These are phyloP conservation scores for Fraxinus velutina DNA, from an alignment of 305 asterid species.

Conservation along the genomic window DNA sequence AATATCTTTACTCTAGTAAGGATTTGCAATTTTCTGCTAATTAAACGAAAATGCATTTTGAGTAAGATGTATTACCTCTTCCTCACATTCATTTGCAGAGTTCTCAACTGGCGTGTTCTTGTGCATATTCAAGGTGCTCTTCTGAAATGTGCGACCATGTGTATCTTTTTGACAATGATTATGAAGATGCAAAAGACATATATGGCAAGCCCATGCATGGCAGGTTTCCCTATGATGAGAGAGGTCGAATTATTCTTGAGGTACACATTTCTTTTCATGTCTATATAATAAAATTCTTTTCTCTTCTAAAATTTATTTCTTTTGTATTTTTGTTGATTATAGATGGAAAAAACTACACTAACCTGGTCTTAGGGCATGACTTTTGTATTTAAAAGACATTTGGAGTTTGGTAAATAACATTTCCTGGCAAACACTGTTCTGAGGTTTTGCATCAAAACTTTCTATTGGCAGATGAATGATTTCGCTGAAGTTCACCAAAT, in stretches of 20 bases:
- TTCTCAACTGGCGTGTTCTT: conserved; percentile 79
- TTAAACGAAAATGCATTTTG: conserved; percentile 18
- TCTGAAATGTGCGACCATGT: conserved; percentile 81
- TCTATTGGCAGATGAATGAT: neutral
- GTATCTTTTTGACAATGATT: conserved; percentile 87
- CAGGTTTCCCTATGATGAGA: conserved; percentile 90
- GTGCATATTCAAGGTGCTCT: conserved; percentile 65
- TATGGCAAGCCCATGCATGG: conserved; percentile 84
- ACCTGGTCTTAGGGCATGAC: neutral
- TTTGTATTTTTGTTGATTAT: conserved; percentile 14
- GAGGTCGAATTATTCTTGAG: conserved; percentile 92
- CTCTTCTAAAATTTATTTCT: neutral
- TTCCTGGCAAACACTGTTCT: neutral
- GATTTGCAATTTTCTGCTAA: conserved; percentile 10
- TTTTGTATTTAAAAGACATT: neutral
- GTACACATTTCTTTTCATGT: conserved; percentile 34
- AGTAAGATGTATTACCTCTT: conserved; percentile 8
- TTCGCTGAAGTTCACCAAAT: neutral
- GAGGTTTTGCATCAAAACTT: conserved; percentile 4
- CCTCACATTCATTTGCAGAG: conserved; percentile 47
- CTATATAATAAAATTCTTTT: neutral
- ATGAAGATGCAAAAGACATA: conserved; percentile 90
- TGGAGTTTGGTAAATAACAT: neutral
- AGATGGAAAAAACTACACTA: neutral
- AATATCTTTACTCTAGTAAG: neutral